phyloP scores from a whole-genome alignment of 306 rosid species.

The Trichosanthes cucumerina region DNA sequence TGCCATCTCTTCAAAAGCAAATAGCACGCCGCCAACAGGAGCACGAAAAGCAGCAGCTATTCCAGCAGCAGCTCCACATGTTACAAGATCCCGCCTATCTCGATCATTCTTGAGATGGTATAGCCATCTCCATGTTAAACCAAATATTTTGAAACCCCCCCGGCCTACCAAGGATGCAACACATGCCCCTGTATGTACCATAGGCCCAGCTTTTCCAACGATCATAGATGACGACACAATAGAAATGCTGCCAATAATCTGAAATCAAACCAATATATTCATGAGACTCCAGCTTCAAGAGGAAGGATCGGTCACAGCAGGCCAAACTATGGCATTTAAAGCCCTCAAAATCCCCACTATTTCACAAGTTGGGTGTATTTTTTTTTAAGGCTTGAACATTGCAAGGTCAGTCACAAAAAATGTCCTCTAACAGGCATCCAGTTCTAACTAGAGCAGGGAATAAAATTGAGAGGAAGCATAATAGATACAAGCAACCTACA shows the following conservation, averaged over 20 bases:
- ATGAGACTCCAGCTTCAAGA: conserved; percentile 5
- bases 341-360: neutral
- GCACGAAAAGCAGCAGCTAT: conserved; percentile 90
- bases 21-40: conserved; percentile 94
- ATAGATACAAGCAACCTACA: neutral
- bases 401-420: neutral
- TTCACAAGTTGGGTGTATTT: neutral
- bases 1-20: conserved; percentile 93
- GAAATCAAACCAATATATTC: conserved; percentile 17
- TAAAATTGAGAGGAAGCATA: neutral
- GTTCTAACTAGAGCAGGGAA: neutral
- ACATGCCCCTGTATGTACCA: conserved; percentile 97
- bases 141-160: conserved; percentile 68
- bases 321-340: neutral
- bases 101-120: conserved; percentile 69
- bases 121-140: conserved; percentile 80
- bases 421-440: neutral
- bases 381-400: neutral
- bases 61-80: conserved; percentile 92
- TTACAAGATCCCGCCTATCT: conserved; percentile 77
- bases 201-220: conserved; percentile 94
- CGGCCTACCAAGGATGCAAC: conserved; percentile 75
- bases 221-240: conserved; percentile 80
- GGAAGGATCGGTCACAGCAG: neutral
- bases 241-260: conserved; percentile 86